Base-by-base conservation (phyloP, 352 stramenopile genomes). In the Phytophthora gonapodyides region DNA sequence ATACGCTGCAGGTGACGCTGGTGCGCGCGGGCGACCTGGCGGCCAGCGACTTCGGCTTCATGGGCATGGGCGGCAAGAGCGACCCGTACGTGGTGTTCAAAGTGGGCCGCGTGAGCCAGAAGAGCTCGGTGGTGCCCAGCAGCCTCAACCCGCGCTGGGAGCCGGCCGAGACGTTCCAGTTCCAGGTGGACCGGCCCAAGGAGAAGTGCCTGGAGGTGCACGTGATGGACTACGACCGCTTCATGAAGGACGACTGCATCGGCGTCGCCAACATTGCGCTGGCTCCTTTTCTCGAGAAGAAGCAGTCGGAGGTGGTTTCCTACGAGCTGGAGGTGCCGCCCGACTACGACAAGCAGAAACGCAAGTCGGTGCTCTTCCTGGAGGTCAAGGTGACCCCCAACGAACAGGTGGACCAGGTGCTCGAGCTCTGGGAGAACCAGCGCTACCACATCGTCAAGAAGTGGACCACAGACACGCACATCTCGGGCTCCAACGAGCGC, bases 391-490 rank as follows among this genome's bases (percentile, higher is more conserved):
- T 84, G 38, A 77, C 56, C 34, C 69, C 71, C 3, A 76, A 78
- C 19, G 78, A 85, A 36, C 64, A 57, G 27, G 76, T 86, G 16
- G 83, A 91, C 56, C 67, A 82, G 52, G 70, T 88, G 16, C 71
- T 95, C 6, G 84, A 93, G 66, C 75, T 93, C 16, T 95, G 84
- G 84, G 84, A 95, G 71, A 90, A 93, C 69, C 81, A 95, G 63
- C 80, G 82, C 16, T 93, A 82, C 66, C 75, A 88, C 54, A 74
- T 91, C 43, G 69, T 89, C 54, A 84, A 87, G 61, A 90, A 88
- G 42, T 95, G 84, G 82, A 90, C 76, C 12, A 81, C 67, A 15
- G 78, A 91, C 35, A 77, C 72, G 36, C 46, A 88, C 33, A 69
- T 88, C 24, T 38, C 61, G 8, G 65, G 73, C 44, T 84, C 69